Evolutionary conservation across 2,329 filamentous ascomycete species (phyloP), one percentile per base, ranked within the genome.

Genomic region (Penicillium glabrum): DNA sequence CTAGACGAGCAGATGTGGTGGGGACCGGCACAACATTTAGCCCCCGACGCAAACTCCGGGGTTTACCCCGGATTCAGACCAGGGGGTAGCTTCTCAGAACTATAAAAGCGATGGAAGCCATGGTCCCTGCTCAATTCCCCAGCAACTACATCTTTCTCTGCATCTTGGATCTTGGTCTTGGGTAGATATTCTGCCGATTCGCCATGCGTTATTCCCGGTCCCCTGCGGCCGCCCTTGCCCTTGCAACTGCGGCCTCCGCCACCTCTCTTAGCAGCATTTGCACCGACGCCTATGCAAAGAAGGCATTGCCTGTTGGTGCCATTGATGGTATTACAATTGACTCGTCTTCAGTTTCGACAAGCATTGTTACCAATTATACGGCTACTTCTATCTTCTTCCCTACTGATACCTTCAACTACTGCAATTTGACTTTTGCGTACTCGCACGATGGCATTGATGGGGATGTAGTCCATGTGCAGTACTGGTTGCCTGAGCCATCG

Each of bases 361-460:
- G 39, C 39, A 6, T 51, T 37, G 49, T 51, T 4, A 51, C 49
- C 21, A 51, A 51, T 13, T 51, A 26, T 13, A 51, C 49, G 8
- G 49, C 49, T 11, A 33, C 37, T 10, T 51, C 49, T 7, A 53
- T 50, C 16, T 59, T 59, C 14, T 59, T 37, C 29, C 53, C 57
- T 13, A 51, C 57, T 3, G 51, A 50, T 27, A 59, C 57, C 14
- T 59, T 59, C 41, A 51, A 51, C 10, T 66, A 78, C 61, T 81
- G 79, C 65, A 80, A 81, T 51, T 72, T 81, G 31, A 79, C 76
- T 5, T 74, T 81, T 47, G 72, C 74, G 26, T 81, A 81, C 61
- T 72, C 75, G 2, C 79, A 81, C 51, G 67, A 73, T 31, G 79
- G 78, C 27, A 66, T 59, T n/a, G 64, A 65, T 4, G 58, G 43